Base-by-base conservation (phyloP, 768 basidiomycete genomes). In the Pisolithus sp. region DNA sequence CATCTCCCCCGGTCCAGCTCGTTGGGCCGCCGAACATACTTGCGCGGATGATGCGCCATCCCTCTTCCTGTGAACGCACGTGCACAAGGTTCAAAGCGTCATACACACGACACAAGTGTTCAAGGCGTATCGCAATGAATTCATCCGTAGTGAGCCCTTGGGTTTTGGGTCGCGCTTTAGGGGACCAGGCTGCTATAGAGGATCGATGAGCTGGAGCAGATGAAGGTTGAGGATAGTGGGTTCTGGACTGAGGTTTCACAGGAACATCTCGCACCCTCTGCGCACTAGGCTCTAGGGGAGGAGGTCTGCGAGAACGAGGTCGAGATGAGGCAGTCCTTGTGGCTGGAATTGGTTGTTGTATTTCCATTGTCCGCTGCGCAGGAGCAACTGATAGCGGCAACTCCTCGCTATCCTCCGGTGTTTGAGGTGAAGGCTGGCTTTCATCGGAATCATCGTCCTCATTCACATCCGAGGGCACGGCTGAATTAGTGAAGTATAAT, bases 41-140 rank as follows among this genome's bases (percentile, higher is more conserved):
- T 4, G 65, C 55, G 68, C 70, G 36, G 72, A 75, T 21, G 69
- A 71, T 37, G 63, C 63, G 31, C 70, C 62, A 57, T 71, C 77
- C 53, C 66, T 71, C 46, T 66, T 70, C 43, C 65, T 67, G 46
- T 70, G 71, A 42, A 63, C 78, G 75, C 7, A 70, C 62, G 17
- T 74, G 71, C 21, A 78, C 71, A 9, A 74, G 57, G 8, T 71
- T 65, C 26, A 76, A 62, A 10, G 77, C 70, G 12, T 72, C 66
- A 12, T 65, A 68, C 20, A 82, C 68, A 13, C 69, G 74, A 1
- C 66, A 64, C 31, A 78, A 62, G 12, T 56, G 49, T 13, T 49
- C 54, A 20, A 59, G 24, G 18, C 52, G 64, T 2, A 54, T 30
- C 9, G 60, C 39, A 47, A 62, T 46, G 37, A 52, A 37, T 12